These are phyloP conservation scores for Phytophthora rubi DNA, from an alignment of 352 stramenopile genomes.

Conservation along the genomic window DNA sequence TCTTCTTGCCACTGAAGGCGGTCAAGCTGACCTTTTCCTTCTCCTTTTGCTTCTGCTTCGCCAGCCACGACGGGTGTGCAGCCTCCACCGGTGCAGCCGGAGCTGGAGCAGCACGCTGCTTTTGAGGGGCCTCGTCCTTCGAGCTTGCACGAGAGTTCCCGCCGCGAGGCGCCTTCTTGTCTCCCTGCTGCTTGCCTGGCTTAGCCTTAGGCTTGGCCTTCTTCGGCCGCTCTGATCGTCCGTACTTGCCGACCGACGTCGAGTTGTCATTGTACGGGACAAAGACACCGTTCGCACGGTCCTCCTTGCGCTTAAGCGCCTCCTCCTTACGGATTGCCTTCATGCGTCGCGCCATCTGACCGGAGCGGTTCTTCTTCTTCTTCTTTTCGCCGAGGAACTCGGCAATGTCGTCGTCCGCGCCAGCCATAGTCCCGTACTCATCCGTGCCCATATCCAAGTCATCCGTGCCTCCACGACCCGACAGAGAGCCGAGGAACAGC, in stretches of 20 bases:
- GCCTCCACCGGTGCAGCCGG: constrained; percentile 25
- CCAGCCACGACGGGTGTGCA: constrained; percentile 75
- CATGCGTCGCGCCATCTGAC: constrained; percentile 79
- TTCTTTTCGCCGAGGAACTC: constrained; percentile 88
- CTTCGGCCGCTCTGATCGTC: constrained; percentile 77
- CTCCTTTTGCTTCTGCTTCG: constrained; percentile 86
- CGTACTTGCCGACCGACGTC: constrained; percentile 57
- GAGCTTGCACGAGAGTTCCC: neutral
- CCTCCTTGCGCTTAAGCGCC: constrained; percentile 49
- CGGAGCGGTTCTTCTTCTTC: constrained; percentile 85
- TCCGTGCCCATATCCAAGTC: constrained; percentile 31
- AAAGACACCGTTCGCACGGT: constrained; percentile 52
- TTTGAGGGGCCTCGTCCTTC: constrained; percentile 32
- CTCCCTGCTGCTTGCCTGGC: constrained; percentile 27
- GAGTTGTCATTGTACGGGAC: constrained; percentile 40
- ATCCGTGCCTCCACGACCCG: constrained; percentile 45
- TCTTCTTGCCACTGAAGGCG: constrained; percentile 84
- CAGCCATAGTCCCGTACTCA: constrained; percentile 46
- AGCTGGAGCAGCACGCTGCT: constrained; percentile 7
- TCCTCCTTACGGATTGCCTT: constrained; percentile 82
- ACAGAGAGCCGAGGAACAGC: constrained; percentile 81
- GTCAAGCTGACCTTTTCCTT: constrained; percentile 79
- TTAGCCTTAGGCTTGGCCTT: constrained; percentile 59
- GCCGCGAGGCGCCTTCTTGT: constrained; percentile 17
- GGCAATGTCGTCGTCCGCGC: constrained; percentile 79